These are phyloP conservation scores for Flaveria bidentis DNA, from an alignment of 129 eudicot genomes.

Conservation along the genomic window DNA sequence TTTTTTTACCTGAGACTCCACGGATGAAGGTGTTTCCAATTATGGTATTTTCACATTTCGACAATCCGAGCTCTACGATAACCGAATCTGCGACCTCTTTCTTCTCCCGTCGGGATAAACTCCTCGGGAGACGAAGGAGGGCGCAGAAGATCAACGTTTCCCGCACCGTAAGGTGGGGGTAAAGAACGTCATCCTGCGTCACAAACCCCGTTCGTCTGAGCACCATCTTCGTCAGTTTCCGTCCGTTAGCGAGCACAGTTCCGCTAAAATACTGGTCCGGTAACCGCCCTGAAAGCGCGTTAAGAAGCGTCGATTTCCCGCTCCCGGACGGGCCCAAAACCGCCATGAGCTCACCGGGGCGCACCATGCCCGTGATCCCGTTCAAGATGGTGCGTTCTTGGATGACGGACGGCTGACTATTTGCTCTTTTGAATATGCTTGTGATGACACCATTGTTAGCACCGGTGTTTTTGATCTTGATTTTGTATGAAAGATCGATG, in stretches of 20 bases:
- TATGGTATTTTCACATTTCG: slow-evolving; percentile 67
- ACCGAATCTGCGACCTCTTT: slow-evolving; percentile 53
- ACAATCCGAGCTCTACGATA: slow-evolving; percentile 65
- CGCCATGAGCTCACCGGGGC: slow-evolving; percentile 80
- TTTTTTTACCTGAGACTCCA: slow-evolving; percentile 47
- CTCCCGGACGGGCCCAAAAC: slow-evolving; percentile 95
- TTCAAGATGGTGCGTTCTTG: slow-evolving; percentile 60
- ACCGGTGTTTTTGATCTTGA: slow-evolving; percentile 41
- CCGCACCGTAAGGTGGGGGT: slow-evolving; percentile 83
- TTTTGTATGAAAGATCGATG: slow-evolving; percentile 61
- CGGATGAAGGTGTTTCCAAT: slow-evolving; percentile 74
- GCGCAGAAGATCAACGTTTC: slow-evolving; percentile 82
- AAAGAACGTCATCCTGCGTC: slow-evolving; percentile 82
- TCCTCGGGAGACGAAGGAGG: slow-evolving; percentile 58
- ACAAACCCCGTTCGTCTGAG: slow-evolving; percentile 74
- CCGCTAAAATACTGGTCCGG: slow-evolving; percentile 60
- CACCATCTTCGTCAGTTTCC: slow-evolving; percentile 45
- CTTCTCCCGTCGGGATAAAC: slow-evolving; percentile 48
- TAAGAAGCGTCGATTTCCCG: slow-evolving; percentile 88
- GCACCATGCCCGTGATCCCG: slow-evolving; percentile 75
- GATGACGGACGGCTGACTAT: slow-evolving; percentile 11
- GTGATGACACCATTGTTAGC: slow-evolving; percentile 25
- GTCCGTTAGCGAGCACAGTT: slow-evolving; percentile 59
- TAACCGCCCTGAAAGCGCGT: slow-evolving; percentile 75
- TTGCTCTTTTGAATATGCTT: slow-evolving; percentile 25